Evolutionary conservation across 108 stramenopile species (phyloP), one percentile per base, ranked within the genome.

Genomic region (Chaetoceros tenuissimus): DNA sequence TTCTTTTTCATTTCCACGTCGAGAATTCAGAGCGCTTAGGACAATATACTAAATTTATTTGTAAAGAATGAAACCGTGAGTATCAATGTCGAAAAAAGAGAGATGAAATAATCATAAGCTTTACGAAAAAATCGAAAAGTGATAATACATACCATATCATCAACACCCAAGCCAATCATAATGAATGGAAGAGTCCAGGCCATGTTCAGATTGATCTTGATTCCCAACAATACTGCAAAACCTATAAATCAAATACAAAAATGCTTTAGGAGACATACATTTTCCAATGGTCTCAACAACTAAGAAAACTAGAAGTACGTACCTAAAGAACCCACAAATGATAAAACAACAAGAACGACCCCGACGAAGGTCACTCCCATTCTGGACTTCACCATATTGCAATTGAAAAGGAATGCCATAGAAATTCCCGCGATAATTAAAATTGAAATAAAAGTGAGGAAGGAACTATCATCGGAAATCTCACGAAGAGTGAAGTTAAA

Each of bases 161-260:
- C 75, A 19, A 76, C 75, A 30, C 75, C 75, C 48, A 71, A 45
- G 16, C 69, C 66, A 49, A 30, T 68, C 28, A 76, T 59, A 31
- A 76, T 60, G 55, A 76, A 76, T 44, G 75, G 75, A 25, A 76
- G 62, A n/a, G 75, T 76, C 75, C 75, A 76, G 1, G 66, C 75
- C 40, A 67, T 70, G 8, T 56, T 69, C 16, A 74, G 55, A 43
- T 66, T 68, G 31, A 73, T 56, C 49, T 74, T 74, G 40, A 74
- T 68, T 13, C 73, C 67, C 17, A 59, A 3, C 51, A 74, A 59
- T 1, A 74, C 21, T 3, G 55, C 58, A 22, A 74, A 64, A 1
- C 73, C 73, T n/a, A n/a, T n/a, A n/a, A n/a, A n/a, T n/a, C n/a
- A n/a, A n/a, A n/a, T n/a, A n/a, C n/a, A n/a, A n/a, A n/a, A n/a